Conservation (phyloP, 768 basidiomycete species). For the Solioccasus polychromus region DNA sequence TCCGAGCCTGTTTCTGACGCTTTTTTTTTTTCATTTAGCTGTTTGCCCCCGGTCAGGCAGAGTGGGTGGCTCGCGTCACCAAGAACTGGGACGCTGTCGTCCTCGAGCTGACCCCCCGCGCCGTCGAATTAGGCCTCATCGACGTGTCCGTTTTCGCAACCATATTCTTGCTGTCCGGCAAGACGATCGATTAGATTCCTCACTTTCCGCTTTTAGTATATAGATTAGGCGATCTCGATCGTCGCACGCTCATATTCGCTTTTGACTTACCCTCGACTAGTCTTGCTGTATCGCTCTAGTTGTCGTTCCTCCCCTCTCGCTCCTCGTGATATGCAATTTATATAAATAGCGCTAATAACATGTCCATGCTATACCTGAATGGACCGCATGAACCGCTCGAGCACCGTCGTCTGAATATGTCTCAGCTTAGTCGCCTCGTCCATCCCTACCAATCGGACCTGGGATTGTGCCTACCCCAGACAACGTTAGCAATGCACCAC, state of each 20-base stretch:
- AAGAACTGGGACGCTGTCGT: conserved; percentile 42
- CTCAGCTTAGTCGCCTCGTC: conserved; percentile 59
- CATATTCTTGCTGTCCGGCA: conserved; percentile 57
- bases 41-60: conserved; percentile 38
- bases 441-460: conserved; percentile 43
- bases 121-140: conserved; percentile 52
- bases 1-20: background rate
- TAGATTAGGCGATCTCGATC: no score
- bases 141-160: conserved; percentile 51
- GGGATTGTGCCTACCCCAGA: conserved; percentile 37
- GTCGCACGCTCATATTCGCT: no score
- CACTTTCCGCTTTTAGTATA: no score
- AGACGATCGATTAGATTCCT: conserved; percentile 54
- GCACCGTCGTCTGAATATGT: conserved; percentile 62
- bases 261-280: no score
- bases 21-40: conserved; percentile 36
- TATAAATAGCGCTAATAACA: conserved; percentile 24
- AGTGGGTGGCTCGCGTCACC: conserved; percentile 50
- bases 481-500: conserved; percentile 1
- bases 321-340: conserved; percentile 8
- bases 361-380: conserved; percentile 34
- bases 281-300: no score
- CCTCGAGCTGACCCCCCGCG: conserved; percentile 56
- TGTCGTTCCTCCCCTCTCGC: no score
- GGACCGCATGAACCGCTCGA: conserved; percentile 62